Evolutionary conservation across 2,329 filamentous ascomycete species (phyloP).

Genomic region (Incumbomyces lentus): DNA sequence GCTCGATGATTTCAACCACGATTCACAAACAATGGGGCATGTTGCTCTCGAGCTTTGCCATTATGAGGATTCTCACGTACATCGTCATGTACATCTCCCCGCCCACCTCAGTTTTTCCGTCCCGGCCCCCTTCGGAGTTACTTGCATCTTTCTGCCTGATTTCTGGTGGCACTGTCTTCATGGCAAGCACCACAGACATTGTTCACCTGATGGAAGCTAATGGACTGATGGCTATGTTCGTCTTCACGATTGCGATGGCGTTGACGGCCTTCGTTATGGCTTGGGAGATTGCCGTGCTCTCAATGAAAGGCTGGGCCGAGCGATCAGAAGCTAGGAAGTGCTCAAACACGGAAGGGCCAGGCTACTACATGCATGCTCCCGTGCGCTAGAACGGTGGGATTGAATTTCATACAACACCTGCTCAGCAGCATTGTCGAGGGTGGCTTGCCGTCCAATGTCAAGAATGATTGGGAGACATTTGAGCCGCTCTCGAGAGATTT

Average conservation of each 20-base stretch:
- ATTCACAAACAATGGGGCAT: conserved; percentile 90
- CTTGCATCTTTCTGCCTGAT: conserved; percentile 78
- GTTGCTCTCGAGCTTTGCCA: conserved; percentile 67
- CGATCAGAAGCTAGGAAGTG: conserved; percentile 27
- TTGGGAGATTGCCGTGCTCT: conserved; percentile 66
- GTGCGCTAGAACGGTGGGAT: no score
- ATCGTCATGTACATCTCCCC: conserved; percentile 68
- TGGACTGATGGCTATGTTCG: conserved; percentile 78
- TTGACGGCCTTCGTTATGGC: conserved; percentile 75
- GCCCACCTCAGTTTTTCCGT: conserved; percentile 67
- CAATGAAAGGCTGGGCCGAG: conserved; percentile 78
- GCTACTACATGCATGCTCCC: no score
- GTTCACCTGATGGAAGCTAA: conserved; percentile 67
- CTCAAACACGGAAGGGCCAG: no score
- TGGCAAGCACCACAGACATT: conserved; percentile 73
- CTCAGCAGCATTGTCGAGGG: no score
- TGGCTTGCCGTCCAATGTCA: no score
- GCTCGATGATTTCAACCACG: conserved; percentile 76
- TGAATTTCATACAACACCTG: no score
- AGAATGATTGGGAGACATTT: no score
- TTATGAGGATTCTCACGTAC: conserved; percentile 71
- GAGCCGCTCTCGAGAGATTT: no score
- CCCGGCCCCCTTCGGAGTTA: conserved; percentile 82
- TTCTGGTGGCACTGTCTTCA: conserved; percentile 79
- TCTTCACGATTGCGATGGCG: conserved; percentile 81